Conservation (phyloP, 495 filamentous ascomycete genomes). For the Aspergillus saccharolyticus region DNA sequence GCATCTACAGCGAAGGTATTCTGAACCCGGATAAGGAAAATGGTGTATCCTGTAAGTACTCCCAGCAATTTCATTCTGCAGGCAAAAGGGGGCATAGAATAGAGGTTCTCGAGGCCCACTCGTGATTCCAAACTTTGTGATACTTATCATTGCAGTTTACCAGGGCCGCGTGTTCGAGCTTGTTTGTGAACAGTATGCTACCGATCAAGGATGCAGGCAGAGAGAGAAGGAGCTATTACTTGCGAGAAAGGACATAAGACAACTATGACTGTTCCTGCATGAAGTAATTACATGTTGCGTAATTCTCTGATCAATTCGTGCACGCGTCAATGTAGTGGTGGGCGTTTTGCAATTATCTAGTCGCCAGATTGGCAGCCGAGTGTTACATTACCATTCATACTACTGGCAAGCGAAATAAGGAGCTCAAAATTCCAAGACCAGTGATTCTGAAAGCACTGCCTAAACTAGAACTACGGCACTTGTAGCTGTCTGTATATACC, state of each 20-base stretch:
- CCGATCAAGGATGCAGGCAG: slow-evolving; percentile 23
- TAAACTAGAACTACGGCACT: neutral
- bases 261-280: slow-evolving; percentile 24
- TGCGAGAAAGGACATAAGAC: slow-evolving; percentile 5
- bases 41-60: slow-evolving; percentile 48
- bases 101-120: too few relatives aligned
- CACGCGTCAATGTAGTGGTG: too few relatives aligned
- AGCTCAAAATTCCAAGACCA: neutral
- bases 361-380: neutral
- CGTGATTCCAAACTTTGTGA: too few relatives aligned
- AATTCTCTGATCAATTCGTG: too few relatives aligned
- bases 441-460: neutral
- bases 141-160: slow-evolving; percentile 37
- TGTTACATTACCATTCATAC: neutral
- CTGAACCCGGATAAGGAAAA: slow-evolving; percentile 55
- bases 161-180: slow-evolving; percentile 51
- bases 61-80: neutral
- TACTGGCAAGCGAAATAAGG: neutral
- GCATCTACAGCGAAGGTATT: slow-evolving; percentile 55
- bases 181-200: slow-evolving; percentile 45
- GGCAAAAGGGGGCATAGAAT: too few relatives aligned
- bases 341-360: neutral
- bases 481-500: neutral
- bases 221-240: slow-evolving; percentile 8
- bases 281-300: too few relatives aligned